Evolutionary conservation across 2,329 filamentous ascomycete genomes (phyloP).

Genomic region (Talaromyces sp.): DNA sequence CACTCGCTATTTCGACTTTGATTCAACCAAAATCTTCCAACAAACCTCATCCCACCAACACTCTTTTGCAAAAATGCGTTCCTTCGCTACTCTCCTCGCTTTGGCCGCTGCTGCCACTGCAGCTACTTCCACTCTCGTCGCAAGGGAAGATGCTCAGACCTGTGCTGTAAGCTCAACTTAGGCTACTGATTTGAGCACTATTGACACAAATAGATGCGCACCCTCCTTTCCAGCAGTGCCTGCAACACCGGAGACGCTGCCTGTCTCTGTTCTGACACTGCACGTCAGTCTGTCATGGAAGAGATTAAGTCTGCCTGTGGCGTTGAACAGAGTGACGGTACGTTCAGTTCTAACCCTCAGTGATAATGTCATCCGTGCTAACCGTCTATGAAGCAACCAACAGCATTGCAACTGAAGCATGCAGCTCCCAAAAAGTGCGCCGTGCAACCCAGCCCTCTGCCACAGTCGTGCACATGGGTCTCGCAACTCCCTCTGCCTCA

Average conservation of each 20-base stretch:
- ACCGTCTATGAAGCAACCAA: slow-evolving; percentile 1
- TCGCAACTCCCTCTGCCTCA: slow-evolving; percentile 9
- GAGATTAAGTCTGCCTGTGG: slow-evolving; percentile 16
- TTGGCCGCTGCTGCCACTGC: slow-evolving; percentile 14
- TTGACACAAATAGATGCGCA: slow-evolving; percentile 12
- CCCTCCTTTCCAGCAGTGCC: slow-evolving; percentile 12
- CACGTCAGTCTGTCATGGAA: slow-evolving; percentile 11
- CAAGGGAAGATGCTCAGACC: slow-evolving; percentile 7
- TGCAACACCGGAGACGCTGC: slow-evolving; percentile 18
- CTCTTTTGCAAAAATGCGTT: slow-evolving; percentile 14
- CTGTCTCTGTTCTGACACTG: slow-evolving; percentile 15
- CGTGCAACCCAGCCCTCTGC: slow-evolving; percentile 12
- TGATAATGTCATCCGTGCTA: neutral
- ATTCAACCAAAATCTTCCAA: neutral
- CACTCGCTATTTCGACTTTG: neutral
- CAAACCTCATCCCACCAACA: neutral
- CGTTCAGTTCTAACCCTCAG: neutral
- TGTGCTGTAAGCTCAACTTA: slow-evolving; percentile 8
- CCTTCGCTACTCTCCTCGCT: slow-evolving; percentile 12
- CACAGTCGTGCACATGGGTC: slow-evolving; percentile 5
- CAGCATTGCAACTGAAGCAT: slow-evolving; percentile 11
- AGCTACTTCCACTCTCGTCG: slow-evolving; percentile 3
- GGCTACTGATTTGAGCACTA: neutral
- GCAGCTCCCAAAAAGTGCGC: slow-evolving; percentile 12
- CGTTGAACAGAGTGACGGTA: slow-evolving; percentile 12